A percentile compares a stretch with the other conserved stretches of the same genome.
Conservation (phyloP, 2,329 filamentous ascomycete genomes). For the Epichloe brachyelytri region DNA sequence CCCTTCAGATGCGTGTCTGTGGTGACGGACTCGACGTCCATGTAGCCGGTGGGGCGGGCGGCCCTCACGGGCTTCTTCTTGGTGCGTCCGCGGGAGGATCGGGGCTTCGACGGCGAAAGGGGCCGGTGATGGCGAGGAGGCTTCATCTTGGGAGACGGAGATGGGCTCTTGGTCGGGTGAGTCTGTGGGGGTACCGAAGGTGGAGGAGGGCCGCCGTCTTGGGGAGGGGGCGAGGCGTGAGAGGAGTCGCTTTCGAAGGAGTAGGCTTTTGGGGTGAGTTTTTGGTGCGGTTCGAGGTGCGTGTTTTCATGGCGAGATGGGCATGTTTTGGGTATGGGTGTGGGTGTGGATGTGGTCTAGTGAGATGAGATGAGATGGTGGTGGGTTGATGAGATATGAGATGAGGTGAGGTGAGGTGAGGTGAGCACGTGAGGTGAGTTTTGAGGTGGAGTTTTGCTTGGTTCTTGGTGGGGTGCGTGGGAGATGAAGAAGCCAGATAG, state of each 20-base stretch:
- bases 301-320: constrained; percentile 21
- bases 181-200: constrained; percentile 6
- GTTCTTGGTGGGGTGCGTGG: not conserved
- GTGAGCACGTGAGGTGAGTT: not conserved
- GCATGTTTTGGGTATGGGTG: not conserved
- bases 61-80: not conserved
- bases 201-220: not conserved
- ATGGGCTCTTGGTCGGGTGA: constrained; percentile 11
- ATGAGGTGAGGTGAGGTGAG: not conserved
- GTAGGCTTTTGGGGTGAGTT: constrained; percentile 21
- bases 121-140: not conserved
- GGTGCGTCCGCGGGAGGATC: not conserved
- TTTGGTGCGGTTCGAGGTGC: constrained; percentile 23
- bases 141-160: constrained; percentile 18
- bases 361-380: not conserved
- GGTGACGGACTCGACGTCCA: constrained; percentile 22
- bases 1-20: constrained; percentile 19
- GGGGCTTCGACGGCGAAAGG: not conserved
- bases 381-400: not conserved
- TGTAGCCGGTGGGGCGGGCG: constrained; percentile 8
- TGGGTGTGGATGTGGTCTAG: not conserved
- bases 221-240: not conserved
- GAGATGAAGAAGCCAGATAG: too few relatives aligned
- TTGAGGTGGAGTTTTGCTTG: not conserved
- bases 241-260: constrained; percentile 18